Percentiles rank a stretch among this genome's conserved stretches.
Evolutionary conservation across 148 eudicot species (phyloP).

Genomic region (Rhododendron simsii): DNA sequence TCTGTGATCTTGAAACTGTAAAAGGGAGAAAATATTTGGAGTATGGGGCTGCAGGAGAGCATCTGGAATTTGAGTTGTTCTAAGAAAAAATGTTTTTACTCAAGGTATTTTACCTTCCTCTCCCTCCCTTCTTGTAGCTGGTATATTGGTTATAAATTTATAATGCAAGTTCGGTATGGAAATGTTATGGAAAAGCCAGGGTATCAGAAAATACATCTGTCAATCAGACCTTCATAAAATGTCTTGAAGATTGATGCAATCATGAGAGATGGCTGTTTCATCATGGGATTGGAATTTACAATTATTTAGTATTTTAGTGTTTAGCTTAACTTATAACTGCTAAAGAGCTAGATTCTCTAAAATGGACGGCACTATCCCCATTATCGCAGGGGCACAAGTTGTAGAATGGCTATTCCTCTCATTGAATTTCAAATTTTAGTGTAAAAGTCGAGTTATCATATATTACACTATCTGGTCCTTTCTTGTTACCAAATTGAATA

Average conservation of each 20-base stretch:
- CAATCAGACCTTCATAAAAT: not conserved
- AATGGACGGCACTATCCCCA: not conserved
- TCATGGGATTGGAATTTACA: not conserved
- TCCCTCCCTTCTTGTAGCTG: conserved; percentile 10
- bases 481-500: not conserved
- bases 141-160: not conserved
- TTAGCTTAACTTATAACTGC: not conserved
- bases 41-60: conserved; percentile 41
- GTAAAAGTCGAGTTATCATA: not conserved
- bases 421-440: not conserved
- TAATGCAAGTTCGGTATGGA: conserved; percentile 16
- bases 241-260: conserved; percentile 2
- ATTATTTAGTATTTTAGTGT: not conserved
- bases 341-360: not conserved
- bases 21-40: conserved; percentile 39
- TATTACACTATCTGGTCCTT: not conserved
- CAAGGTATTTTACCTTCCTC: conserved; percentile 5
- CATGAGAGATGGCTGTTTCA: conserved; percentile 1
- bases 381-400: not conserved
- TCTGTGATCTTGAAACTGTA: conserved; percentile 36
- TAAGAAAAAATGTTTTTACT: conserved; percentile 14
- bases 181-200: conserved; percentile 1
- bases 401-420: not conserved
- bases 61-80: conserved; percentile 64
- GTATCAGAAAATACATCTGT: not conserved